Evolutionary conservation across 75 land plant genomes (phyloP), one percentile per base, ranked within the genome.

Genomic region (Pseudotsuga menziesii): DNA sequence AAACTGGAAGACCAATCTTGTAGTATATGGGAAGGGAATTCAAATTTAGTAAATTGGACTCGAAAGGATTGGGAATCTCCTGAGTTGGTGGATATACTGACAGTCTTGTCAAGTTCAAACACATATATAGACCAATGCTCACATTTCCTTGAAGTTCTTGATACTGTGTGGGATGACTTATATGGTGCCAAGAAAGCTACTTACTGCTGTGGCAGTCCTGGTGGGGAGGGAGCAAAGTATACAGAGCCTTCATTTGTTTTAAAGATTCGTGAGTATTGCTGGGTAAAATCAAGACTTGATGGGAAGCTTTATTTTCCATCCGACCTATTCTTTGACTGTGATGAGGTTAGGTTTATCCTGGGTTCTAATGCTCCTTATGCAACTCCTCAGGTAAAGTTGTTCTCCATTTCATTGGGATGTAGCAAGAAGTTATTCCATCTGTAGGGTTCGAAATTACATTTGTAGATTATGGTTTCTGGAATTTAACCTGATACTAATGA

Each of bases 31-130:
- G 80, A 82, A 58, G 63, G 75, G 16, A 77, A 79, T 54, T 22
- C 63, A 2, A 20, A 74, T 27, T 77, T 75, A 27, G 69, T 39
- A 6, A 72, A 56, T 25, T 76, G 76, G 55, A 44, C 82, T 77
- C 83, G 75, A 29, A 75, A 80, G 56, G 95, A 96, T 82, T 96
- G 98, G 98, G 97, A 90, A 81, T 92, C 89, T 48, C 83, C 85
- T 56, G 99, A 96, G 72, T 77, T 90, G 64, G 66, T 78, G 5
- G 61, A 82, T 29, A 73, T 96, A 11, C 75, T 96, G 41, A 79
- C 86, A 32, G 23, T 56, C 13, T 72, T 91, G 61, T 85, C 90
- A 27, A 61, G 41, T 44, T 64, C 26, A 23, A 57, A 25, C 57
- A 82, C 78, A 48, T 32, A 74, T 52, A 22, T 57, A 27, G 80